These are phyloP conservation scores for Phylloporus sp. DNA, from an alignment of 768 basidiomycete genomes.

Conservation along the genomic window DNA sequence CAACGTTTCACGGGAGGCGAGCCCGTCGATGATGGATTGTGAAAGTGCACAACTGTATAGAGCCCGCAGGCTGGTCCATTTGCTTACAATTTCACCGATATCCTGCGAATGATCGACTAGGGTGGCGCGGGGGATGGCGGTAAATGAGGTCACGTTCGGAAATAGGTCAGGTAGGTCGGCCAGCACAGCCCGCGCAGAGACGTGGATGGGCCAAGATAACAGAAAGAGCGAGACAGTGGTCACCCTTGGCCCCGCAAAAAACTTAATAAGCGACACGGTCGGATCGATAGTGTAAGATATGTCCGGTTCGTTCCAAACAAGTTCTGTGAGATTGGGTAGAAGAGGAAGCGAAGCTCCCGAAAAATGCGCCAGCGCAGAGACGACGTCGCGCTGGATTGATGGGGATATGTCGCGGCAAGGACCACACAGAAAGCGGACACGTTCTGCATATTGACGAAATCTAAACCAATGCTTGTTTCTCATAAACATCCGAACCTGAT, in stretches of 20 bases:
- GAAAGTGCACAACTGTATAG: conserved; percentile 9
- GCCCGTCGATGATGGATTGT: conserved; percentile 9
- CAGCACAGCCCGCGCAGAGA: not conserved
- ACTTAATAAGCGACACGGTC: conserved; percentile 8
- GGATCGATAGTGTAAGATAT: not conserved
- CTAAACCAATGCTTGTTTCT: conserved; percentile 10
- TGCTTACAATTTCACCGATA: conserved; percentile 7
- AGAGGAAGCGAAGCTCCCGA: conserved; percentile 10
- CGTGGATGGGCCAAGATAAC: conserved; percentile 3
- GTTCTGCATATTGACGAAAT: conserved; percentile 13
- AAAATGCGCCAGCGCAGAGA: conserved; percentile 5
- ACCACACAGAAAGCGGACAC: conserved; percentile 11
- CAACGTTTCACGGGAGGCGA: not conserved
- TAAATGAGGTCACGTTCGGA: conserved; percentile 19
- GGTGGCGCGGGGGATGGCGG: conserved; percentile 4
- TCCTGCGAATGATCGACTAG: conserved; percentile 6
- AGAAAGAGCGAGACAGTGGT: conserved; percentile 2
- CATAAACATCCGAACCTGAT: conserved; percentile 10
- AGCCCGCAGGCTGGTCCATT: conserved; percentile 6
- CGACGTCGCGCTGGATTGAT: conserved; percentile 1
- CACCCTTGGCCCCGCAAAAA: conserved; percentile 10
- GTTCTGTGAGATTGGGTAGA: conserved; percentile 13
- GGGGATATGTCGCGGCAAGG: conserved; percentile 5
- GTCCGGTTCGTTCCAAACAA: conserved; percentile 8
- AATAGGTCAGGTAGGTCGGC: conserved; percentile 2